Conservation (phyloP, 1,284 basidiomycete species). For the Phylloporus sp. region DNA sequence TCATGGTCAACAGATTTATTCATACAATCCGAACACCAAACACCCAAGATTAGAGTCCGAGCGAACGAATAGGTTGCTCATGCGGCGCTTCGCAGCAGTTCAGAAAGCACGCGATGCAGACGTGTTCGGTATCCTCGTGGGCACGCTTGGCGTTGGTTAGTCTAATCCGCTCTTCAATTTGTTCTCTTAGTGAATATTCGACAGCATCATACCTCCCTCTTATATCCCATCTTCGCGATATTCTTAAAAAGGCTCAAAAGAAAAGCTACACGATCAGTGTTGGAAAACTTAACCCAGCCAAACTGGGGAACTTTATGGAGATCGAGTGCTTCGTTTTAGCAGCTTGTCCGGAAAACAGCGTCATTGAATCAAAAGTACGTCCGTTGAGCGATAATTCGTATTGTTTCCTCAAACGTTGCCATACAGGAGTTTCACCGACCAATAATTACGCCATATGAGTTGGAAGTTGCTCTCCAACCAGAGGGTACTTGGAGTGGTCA, state of each 20-base stretch:
- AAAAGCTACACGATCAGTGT: constrained; percentile 96
- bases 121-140: constrained; percentile 94
- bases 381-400: constrained; percentile 2
- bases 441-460: constrained; percentile 94
- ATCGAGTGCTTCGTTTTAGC: constrained; percentile 96
- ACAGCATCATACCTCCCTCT: constrained; percentile 84
- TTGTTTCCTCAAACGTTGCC: neutral
- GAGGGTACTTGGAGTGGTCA: constrained; percentile 80
- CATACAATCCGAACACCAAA: constrained; percentile 73
- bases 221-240: constrained; percentile 76
- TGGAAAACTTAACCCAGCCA: constrained; percentile 94
- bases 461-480: constrained; percentile 80
- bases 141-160: constrained; percentile 89
- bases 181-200: constrained; percentile 3
- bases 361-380: constrained; percentile 82
- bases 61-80: constrained; percentile 85
- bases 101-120: constrained; percentile 93
- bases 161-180: neutral
- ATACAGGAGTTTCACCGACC: constrained; percentile 88
- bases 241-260: constrained; percentile 73
- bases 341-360: constrained; percentile 92
- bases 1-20: constrained; percentile 62
- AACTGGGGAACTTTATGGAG: constrained; percentile 95
- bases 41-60: constrained; percentile 65
- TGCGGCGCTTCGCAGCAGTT: constrained; percentile 88